Percentiles rank a stretch among this genome's conserved stretches.
These are phyloP conservation scores for Paramarasmius palmivorus DNA, from an alignment of 1,284 basidiomycete species.

Conservation along the genomic window DNA sequence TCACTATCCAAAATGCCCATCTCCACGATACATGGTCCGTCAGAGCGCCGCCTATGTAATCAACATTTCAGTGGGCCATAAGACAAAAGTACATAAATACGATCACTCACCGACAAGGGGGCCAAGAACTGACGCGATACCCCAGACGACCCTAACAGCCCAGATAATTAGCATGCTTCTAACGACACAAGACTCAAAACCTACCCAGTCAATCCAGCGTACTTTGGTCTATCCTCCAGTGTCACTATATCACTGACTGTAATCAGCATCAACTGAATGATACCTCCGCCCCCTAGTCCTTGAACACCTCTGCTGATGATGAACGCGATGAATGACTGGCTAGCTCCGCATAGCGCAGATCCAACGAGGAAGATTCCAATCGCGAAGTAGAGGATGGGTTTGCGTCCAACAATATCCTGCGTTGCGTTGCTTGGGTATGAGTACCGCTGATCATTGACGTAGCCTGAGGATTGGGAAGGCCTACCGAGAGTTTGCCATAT, in stretches of 20 bases:
- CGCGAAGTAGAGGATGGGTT: neutral
- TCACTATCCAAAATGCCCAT: constrained; percentile 15
- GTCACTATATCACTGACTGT: constrained; percentile 31
- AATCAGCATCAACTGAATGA: constrained; percentile 32
- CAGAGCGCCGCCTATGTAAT: constrained; percentile 1
- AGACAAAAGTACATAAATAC: too few species aligned
- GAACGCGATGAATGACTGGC: constrained; percentile 42
- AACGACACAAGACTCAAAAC: neutral
- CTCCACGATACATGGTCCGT: constrained; percentile 8
- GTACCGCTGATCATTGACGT: too few species aligned
- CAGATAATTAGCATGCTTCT: neutral
- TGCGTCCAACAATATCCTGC: neutral
- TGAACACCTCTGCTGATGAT: constrained; percentile 25
- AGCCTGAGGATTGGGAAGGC: constrained; percentile 23
- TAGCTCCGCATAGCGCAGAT: constrained; percentile 44
- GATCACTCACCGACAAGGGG: constrained; percentile 5
- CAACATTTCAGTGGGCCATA: too few species aligned
- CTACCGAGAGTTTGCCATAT: constrained; percentile 10
- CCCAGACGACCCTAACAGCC: neutral
- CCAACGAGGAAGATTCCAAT: constrained; percentile 35
- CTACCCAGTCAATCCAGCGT: constrained; percentile 1
- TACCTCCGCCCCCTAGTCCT: constrained; percentile 31
- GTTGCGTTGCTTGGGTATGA: neutral
- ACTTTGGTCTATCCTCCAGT: constrained; percentile 3
- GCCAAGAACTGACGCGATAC: constrained; percentile 6